Evolutionary conservation across 2,329 filamentous ascomycete genomes (phyloP), one percentile per base, ranked within the genome.

Genomic region (Chaetomium strumarium): DNA sequence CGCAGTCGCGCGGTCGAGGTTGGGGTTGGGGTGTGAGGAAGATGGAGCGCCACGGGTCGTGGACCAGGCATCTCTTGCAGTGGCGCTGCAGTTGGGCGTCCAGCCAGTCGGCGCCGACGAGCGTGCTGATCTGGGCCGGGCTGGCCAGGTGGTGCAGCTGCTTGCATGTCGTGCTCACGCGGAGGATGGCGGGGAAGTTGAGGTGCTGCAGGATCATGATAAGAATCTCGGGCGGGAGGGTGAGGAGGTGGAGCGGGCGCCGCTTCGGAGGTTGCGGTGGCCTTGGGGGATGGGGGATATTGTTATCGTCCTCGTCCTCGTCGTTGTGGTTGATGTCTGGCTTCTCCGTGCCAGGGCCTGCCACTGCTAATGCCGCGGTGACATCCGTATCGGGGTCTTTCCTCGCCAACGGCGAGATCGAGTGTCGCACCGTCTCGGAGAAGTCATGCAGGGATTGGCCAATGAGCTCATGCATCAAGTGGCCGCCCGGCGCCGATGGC

Each of bases 111-210:
- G 63, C 55, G 10, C 68, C 70, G 49, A 73, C 68, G 24, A 74
- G 62, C 44, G 58, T 58, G 37, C 65, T 66, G 11, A 75, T 62
- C 37, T 68, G 63, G 9, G 62, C 50, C 5, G 69, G 68, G 20
- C 61, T 68, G 33, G 74, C 64, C 14, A 67, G 61, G 17, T 57
- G 46, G 46, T 66, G 68, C 48, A 72, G 67, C 53, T 64, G 63
- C 37, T 62, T 67, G 58, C 68, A 74, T 10, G 72, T 73, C 24
- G 67, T 65, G 11, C 74, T 69, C 14, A 76, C 63, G 14, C 67
- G 66, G 57, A 73, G 67, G 16, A 76, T 65, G 57, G 75, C 70
- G 37, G 69, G 72, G 51, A 75, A 74, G 50, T 66, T 65, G 47
- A 75, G 69, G 19, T 69, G 59, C 19, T 61, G 57, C n/a, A 75